phyloP scores from a whole-genome alignment of 2,329 filamentous ascomycete species.

The Sporothrix protearum region DNA sequence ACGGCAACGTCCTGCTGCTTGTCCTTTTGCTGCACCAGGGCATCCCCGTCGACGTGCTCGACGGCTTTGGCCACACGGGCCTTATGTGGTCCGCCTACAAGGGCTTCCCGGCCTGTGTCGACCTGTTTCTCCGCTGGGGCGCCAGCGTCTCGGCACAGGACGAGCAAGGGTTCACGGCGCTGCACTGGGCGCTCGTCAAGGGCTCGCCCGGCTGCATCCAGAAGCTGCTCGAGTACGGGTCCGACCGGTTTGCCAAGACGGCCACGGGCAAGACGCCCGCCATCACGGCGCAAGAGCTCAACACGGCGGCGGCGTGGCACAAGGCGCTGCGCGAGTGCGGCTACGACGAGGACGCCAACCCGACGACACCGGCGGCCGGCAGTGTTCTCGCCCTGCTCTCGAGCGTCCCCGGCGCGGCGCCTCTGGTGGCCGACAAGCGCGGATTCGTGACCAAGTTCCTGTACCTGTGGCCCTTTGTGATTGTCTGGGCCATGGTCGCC shows the following conservation, averaged over 20 bases:
- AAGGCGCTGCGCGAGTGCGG: constrained; percentile 34
- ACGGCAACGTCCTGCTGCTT: constrained; percentile 88
- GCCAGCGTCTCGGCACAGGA: constrained; percentile 88
- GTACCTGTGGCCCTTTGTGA: constrained; percentile 81
- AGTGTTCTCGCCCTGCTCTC: constrained; percentile 43
- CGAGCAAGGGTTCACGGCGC: constrained; percentile 86
- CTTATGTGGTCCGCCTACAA: constrained; percentile 99
- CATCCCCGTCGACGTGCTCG: constrained; percentile 86
- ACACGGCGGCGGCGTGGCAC: constrained; percentile 63
- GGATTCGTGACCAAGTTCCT: constrained; percentile 79
- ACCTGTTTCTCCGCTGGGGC: constrained; percentile 89
- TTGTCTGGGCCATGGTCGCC: constrained; percentile 68
- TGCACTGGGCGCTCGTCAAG: constrained; percentile 96
- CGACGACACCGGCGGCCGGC: constrained; percentile 41
- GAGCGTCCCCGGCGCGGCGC: constrained; percentile 61
- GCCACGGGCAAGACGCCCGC: constrained; percentile 85
- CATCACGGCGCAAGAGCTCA: constrained; percentile 84
- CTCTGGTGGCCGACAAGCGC: constrained; percentile 68
- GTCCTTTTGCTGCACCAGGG: constrained; percentile 90
- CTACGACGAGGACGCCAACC: constrained; percentile 62
- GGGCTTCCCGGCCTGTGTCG: constrained; percentile 86
- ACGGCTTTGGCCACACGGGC: constrained; percentile 85
- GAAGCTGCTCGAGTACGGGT: constrained; percentile 92
- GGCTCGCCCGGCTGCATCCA: constrained; percentile 85
- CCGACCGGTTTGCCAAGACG: constrained; percentile 88